A percentile compares a stretch with the other conserved stretches of the same genome.
Conservation (phyloP, 805 yeast genomes). For the Candida ipomoeae region DNA sequence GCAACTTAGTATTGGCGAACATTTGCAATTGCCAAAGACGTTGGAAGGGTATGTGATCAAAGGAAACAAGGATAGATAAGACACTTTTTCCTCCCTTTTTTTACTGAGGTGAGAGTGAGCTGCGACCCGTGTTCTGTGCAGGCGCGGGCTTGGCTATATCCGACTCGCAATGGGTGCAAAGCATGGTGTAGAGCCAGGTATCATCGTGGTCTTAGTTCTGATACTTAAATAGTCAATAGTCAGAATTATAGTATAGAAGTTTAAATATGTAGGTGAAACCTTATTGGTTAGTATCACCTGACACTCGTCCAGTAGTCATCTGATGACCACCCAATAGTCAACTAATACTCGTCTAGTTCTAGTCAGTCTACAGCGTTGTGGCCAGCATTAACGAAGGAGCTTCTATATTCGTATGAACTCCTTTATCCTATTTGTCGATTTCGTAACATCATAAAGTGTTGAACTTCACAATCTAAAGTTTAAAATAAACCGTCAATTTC, state of each 20-base stretch:
- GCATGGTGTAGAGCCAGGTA: not conserved
- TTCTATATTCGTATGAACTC: not conserved
- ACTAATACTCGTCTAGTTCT: no score
- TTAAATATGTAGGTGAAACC: not conserved
- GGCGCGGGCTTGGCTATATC: not conserved
- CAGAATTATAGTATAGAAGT: no score
- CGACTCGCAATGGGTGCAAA: conserved; percentile 2
- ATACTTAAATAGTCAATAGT: no score
- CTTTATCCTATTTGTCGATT: not conserved
- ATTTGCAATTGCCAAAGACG: conserved; percentile 6
- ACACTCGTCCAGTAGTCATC: no score
- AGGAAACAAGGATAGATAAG: conserved; percentile 1
- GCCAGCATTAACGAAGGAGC: no score
- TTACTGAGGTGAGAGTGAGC: conserved; percentile 1
- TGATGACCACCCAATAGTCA: no score
- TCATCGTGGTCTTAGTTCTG: no score
- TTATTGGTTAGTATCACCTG: no score
- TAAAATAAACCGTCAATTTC: conserved; percentile 78
- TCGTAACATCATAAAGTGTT: conserved; percentile 22
- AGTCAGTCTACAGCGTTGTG: no score
- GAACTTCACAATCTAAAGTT: conserved; percentile 15
- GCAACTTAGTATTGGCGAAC: conserved; percentile 7
- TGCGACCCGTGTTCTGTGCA: not conserved
- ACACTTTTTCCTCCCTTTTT: conserved; percentile 6
- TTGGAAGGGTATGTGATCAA: not conserved